Base-by-base conservation (phyloP, 805 yeast genomes). In the Wilhelminamyces savonicus region DNA sequence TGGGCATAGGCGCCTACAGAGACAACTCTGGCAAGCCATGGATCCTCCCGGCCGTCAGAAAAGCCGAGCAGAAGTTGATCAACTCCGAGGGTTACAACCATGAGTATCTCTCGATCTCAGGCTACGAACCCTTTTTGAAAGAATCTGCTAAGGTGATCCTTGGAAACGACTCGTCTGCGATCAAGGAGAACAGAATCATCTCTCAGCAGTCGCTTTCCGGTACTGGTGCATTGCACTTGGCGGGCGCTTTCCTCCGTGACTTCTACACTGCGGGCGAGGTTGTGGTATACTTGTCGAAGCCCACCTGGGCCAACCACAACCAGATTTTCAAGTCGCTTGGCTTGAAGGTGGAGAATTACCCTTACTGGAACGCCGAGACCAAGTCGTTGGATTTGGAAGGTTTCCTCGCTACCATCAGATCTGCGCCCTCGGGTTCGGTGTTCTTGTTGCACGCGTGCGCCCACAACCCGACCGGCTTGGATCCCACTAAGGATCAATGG, bases 231-330 rank as follows among this genome's bases (percentile, higher is more conserved):
- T 66, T 88, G 48, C 97, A 88, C 48, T 62, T 88, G 45, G 92
- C 88, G 18, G 95, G 86, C n/a, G 59, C 61, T 34, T 79, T 82
- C 47, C 59, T 82, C 41, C 60, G 69, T 48, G 62, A 69, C 23
- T 76, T 74, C 46, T 72, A 66, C 44, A 55, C 51, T 21, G 44
- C 45, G 13, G 62, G 52, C 30, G 66, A 54, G 46, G 62, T 48
- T 35, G 59, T 66, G 16, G 67, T 88, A 28, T 86, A 85, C 56
- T 52, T 88, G 29, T 82, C 95, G 10, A 63, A 71, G 35, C 98
- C 98, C 42, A 87, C 97, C n/a, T 90, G 98, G 98, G 95, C 92
- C 30, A 92, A 92, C 66, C 98, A 90, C 63, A 69, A 71, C 54
- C 87, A 80, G 54, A 83, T 90, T 43, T 92, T 88, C 55, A 67